Evolutionary conservation across 1,284 basidiomycete genomes (phyloP).

Genomic region (Veloboletus limbatus): DNA sequence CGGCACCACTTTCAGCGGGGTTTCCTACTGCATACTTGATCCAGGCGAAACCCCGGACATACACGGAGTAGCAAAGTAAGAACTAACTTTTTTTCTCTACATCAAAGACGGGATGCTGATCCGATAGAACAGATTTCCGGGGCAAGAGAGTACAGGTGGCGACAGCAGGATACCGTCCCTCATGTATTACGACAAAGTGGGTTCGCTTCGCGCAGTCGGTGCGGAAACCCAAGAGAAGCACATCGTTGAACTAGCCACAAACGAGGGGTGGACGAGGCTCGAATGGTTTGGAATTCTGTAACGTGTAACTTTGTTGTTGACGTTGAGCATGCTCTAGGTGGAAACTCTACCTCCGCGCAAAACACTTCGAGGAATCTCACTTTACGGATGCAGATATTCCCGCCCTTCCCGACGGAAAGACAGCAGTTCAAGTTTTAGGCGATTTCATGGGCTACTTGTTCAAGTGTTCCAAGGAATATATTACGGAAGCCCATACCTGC

Average conservation of each 20-base stretch:
- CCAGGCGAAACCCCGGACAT: constrained; percentile 46
- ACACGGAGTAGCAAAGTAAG: constrained; percentile 41
- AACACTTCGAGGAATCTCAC: too few relatives aligned
- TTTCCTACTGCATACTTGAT: constrained; percentile 45
- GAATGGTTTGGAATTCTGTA: too few relatives aligned
- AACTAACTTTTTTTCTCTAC: neutral
- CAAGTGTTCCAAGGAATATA: constrained; percentile 36
- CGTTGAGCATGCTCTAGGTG: too few relatives aligned
- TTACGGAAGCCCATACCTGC: constrained; percentile 40
- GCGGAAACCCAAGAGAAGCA: neutral
- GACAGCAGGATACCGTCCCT: constrained; percentile 53
- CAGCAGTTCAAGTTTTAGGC: constrained; percentile 41
- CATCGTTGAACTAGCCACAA: neutral
- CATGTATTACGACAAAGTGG: constrained; percentile 47
- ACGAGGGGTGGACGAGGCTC: neutral
- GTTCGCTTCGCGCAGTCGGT: constrained; percentile 13
- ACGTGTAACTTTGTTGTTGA: too few relatives aligned
- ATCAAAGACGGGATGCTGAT: neutral
- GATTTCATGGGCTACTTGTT: constrained; percentile 47
- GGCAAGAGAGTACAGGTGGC: constrained; percentile 36
- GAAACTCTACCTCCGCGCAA: constrained; percentile 33
- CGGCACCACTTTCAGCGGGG: constrained; percentile 50
- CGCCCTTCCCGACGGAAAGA: constrained; percentile 42
- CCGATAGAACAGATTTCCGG: constrained; percentile 36
- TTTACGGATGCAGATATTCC: constrained; percentile 34